Conservation (phyloP, 176 grass and related monocot genomes). For the Aegilops tauschii region DNA sequence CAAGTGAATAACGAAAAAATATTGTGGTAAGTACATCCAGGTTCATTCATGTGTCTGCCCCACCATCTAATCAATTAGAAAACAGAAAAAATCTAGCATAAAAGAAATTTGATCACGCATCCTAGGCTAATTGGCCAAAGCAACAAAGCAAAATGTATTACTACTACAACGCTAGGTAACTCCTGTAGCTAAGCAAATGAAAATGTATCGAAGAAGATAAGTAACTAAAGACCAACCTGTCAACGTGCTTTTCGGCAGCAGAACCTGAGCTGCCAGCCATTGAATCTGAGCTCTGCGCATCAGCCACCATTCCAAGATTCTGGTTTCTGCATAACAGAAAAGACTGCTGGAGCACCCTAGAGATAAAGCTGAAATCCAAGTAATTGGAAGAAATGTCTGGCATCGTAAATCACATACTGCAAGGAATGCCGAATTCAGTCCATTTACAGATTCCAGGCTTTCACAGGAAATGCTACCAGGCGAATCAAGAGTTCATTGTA, state of each 20-base stretch:
- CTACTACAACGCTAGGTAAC: not conserved
- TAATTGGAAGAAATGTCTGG: not conserved
- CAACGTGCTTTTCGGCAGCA: not conserved
- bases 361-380: not conserved
- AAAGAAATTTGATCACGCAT: not conserved
- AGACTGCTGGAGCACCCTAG: not conserved
- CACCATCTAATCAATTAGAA: not conserved
- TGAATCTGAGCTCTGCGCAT: slow-evolving; percentile 39
- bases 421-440: not conserved
- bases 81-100: not conserved
- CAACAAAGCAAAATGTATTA: not conserved
- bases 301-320: slow-evolving; percentile 48
- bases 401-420: not conserved
- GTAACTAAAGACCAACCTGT: slow-evolving; percentile 35
- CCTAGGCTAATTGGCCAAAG: not conserved
- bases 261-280: slow-evolving; percentile 31
- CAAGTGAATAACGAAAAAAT: not conserved
- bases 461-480: not conserved
- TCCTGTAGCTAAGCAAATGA: not conserved
- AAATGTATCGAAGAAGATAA: not conserved
- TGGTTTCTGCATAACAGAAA: slow-evolving; percentile 21
- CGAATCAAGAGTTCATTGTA: not conserved
- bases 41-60: not conserved
- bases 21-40: not conserved
- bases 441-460: not conserved